Evolutionary conservation across 352 stramenopile species (phyloP).

Genomic region (Paralagenidium karlingii): DNA sequence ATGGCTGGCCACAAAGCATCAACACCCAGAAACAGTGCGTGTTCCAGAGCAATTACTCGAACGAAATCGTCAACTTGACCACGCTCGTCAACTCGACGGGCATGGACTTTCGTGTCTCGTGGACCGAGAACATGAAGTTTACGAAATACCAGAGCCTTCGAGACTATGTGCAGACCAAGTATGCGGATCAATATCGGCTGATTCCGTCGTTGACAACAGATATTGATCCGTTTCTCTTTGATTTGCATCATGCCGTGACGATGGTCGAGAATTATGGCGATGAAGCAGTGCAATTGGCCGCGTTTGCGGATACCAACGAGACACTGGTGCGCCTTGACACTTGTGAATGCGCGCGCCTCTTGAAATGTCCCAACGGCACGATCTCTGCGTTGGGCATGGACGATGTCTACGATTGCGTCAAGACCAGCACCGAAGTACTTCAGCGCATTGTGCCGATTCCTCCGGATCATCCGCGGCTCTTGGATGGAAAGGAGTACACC

Average conservation of each 20-base stretch:
- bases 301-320: constrained; percentile 24
- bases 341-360: constrained; percentile 87
- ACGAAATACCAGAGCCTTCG: constrained; percentile 72
- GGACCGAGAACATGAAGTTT: constrained; percentile 45
- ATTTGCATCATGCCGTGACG: constrained; percentile 81
- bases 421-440: constrained; percentile 84
- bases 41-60: constrained; percentile 15
- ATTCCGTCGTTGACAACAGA: constrained; percentile 12
- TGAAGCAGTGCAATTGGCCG: constrained; percentile 62
- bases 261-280: constrained; percentile 82
- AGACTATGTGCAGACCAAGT: constrained; percentile 24
- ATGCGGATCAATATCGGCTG: constrained; percentile 11
- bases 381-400: constrained; percentile 39
- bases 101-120: constrained; percentile 54
- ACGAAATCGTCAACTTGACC: background rate
- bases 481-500: constrained; percentile 51
- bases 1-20: constrained; percentile 35
- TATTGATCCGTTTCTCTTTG: constrained; percentile 88
- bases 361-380: constrained; percentile 94
- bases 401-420: constrained; percentile 82
- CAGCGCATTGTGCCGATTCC: constrained; percentile 78
- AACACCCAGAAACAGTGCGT: constrained; percentile 38
- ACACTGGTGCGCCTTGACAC: constrained; percentile 74
- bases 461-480: constrained; percentile 20
- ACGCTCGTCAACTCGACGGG: constrained; percentile 9